Evolutionary conservation across 1,139 yeast species (phyloP).

Genomic region (Candida sp.): DNA sequence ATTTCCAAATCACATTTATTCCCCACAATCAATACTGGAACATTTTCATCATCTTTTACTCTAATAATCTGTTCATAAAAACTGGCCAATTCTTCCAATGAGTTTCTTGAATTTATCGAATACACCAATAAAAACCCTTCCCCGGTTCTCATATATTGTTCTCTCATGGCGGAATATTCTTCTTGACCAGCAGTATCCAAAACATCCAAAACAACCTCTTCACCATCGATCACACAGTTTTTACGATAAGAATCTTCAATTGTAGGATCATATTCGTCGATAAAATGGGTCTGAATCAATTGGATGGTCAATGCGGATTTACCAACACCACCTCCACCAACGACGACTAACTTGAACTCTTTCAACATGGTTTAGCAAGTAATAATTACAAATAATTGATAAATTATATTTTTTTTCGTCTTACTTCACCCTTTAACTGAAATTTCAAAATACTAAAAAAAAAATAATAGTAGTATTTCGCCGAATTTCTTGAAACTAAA

Average conservation of each 20-base stretch:
- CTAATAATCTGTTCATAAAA: conserved; percentile 83
- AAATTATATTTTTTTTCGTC: background rate
- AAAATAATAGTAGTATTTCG: no score
- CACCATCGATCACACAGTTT: conserved; percentile 51
- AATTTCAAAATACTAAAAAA: no score
- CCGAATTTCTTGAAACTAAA: no score
- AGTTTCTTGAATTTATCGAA: conserved; percentile 75
- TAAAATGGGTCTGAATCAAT: conserved; percentile 86
- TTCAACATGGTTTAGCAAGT: conserved; percentile 29
- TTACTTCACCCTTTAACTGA: background rate
- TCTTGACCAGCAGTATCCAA: conserved; percentile 99
- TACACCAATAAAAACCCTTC: conserved; percentile 87
- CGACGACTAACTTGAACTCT: conserved; percentile 88
- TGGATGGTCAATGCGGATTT: conserved; percentile 94
- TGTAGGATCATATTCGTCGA: conserved; percentile 96
- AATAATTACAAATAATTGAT: background rate
- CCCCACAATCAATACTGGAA: conserved; percentile 74
- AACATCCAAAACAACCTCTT: conserved; percentile 60
- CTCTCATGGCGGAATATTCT: conserved; percentile 95
- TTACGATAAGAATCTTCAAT: conserved; percentile 77
- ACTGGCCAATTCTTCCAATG: conserved; percentile 73
- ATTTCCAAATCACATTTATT: conserved; percentile 58
- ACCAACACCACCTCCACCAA: conserved; percentile 99
- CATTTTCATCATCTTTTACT: conserved; percentile 75
- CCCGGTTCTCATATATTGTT: conserved; percentile 90